Base-by-base conservation (phyloP, 331 rosid species). In the Arachis monticola region DNA sequence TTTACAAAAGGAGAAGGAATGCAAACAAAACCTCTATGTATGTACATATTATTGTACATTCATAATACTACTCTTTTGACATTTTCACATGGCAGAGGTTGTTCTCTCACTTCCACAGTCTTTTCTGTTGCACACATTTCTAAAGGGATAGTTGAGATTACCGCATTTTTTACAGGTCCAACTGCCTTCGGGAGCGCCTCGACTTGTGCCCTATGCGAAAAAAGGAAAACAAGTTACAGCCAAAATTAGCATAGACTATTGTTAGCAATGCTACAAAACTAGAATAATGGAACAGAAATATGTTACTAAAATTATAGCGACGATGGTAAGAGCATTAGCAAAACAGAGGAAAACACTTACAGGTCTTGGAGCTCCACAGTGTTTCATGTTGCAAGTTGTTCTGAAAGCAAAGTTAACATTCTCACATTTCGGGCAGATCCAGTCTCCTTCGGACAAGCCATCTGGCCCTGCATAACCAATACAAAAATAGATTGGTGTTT, bases 371-470 rank as follows among this genome's bases (percentile, higher is more conserved):
- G 83, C 82, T 63, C 88, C 82, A 10, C 91, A 87, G 17, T 82
- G 81, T 78, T 84, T 87, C 66, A 84, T 84, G 83, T 87, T 87
- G 85, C 91, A 87, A 47, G 60, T 76, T 44, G 78, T 79, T 87
- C 91, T 84, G 7, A 82, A 84, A 57, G 91, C 83, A 67, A 87
- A 87, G 85, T 84, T 84, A 38, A 81, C 81, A 81, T 85, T 82
- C 4, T 77, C 83, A 66, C 90, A 87, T 38, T 77, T 84, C 6
- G 88, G 90, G 53, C 90, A 87, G 38, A 77, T 66, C 90, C 90
- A 87, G 64, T 87, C 85, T 47, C 88, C 86, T 69, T 84, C 85
- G 17, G 77, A 73, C 59, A 78, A 66, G 53, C 82, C 85, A 79
- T 82, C 86, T 38, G 86, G 85, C 53, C 86, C 86, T 84, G 83